phyloP scores from a whole-genome alignment of 768 basidiomycete genomes.

The Glaciozyma martinii region DNA sequence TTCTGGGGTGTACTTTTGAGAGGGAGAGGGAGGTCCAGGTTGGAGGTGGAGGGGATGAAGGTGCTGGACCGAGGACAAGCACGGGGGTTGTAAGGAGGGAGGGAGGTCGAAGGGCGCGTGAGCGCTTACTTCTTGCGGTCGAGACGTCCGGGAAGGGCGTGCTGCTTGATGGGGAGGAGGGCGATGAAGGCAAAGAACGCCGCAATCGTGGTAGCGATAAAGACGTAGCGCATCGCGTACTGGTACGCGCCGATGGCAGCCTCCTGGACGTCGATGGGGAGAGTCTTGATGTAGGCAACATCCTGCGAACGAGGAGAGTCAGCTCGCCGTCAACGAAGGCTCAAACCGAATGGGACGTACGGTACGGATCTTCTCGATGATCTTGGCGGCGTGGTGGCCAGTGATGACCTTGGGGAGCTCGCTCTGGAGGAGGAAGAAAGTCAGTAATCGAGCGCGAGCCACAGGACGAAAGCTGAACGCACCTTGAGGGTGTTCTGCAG shows the following conservation, averaged over 20 bases:
- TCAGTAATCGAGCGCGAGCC: neutral
- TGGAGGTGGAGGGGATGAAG: too few relatives aligned
- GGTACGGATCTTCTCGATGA: conserved; percentile 20
- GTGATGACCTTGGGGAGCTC: conserved; percentile 23
- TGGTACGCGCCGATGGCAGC: conserved; percentile 26
- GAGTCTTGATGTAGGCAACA: conserved; percentile 22
- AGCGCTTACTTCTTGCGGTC: conserved; percentile 1
- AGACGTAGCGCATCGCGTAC: conserved; percentile 23
- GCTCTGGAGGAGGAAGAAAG: neutral
- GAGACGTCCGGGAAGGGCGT: conserved; percentile 14
- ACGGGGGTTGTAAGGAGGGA: neutral
- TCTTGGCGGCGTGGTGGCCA: conserved; percentile 22
- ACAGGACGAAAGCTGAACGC: neutral
- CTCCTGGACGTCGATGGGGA: conserved; percentile 9
- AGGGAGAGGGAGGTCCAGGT: too few relatives aligned
- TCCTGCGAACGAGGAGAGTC: neutral
- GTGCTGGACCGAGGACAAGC: too few relatives aligned
- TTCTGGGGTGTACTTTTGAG: too few relatives aligned
- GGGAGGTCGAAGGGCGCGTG: neutral
- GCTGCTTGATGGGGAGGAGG: conserved; percentile 19
- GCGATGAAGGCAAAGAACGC: conserved; percentile 20
- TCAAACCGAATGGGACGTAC: neutral
- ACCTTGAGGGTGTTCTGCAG: conserved; percentile 28
- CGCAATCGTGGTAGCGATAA: conserved; percentile 22
- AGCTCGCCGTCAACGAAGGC: neutral